phyloP scores from a whole-genome alignment of 176 grass and related monocot species.

The Oryza brachyantha region DNA sequence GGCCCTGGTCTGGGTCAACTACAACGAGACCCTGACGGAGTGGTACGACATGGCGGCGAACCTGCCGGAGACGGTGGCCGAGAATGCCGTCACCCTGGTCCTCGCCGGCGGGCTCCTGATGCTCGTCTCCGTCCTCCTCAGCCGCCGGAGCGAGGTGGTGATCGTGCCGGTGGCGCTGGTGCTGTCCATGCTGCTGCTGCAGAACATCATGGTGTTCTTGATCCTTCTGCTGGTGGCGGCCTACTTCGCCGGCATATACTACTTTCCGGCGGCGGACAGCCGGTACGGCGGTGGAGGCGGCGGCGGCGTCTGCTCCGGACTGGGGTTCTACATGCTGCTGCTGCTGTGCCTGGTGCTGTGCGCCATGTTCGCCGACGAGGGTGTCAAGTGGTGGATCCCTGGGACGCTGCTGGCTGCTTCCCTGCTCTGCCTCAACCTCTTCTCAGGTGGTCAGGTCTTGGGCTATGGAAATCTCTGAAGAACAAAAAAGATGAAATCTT shows the following conservation, averaged over 20 bases:
- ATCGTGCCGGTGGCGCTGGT: conserved; percentile 53
- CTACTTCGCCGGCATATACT: conserved; percentile 54
- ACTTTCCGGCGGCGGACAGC: conserved; percentile 33
- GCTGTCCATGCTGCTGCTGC: conserved; percentile 48
- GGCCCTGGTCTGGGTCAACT: conserved; percentile 60
- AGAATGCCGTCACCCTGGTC: conserved; percentile 30
- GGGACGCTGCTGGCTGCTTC: conserved; percentile 40
- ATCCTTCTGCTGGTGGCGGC: conserved; percentile 45
- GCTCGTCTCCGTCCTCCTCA: conserved; percentile 28
- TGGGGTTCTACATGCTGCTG: conserved; percentile 70
- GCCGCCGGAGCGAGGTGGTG: conserved; percentile 47
- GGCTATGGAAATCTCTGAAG: conserved; percentile 38
- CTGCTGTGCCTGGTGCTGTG: conserved; percentile 56
- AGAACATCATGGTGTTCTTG: conserved; percentile 37
- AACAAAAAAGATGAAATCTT: background rate
- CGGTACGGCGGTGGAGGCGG: background rate
- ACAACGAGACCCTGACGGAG: conserved; percentile 40
- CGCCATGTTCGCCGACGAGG: conserved; percentile 49
- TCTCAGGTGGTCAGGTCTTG: conserved; percentile 46
- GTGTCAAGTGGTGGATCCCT: conserved; percentile 60
- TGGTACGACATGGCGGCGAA: conserved; percentile 43
- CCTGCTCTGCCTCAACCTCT: conserved; percentile 60
- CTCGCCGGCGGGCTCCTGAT: conserved; percentile 26
- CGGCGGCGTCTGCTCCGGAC: background rate
- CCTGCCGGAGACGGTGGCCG: conserved; percentile 35